phyloP scores from a whole-genome alignment of 2,329 filamentous ascomycete genomes.

The Colletotrichum tabaci region DNA sequence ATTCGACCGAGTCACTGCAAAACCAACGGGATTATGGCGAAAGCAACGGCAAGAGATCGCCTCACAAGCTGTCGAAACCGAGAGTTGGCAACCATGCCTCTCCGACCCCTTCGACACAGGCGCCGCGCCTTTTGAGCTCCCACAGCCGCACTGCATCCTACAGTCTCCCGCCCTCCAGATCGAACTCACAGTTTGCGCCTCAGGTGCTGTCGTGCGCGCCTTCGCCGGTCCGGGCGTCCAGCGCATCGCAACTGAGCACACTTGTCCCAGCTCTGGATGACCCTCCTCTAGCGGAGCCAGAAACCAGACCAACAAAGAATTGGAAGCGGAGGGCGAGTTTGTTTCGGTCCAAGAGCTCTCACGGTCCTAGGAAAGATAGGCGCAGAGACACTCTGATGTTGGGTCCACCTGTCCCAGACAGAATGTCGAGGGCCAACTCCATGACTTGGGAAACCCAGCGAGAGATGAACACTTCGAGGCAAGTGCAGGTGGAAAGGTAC shows the following conservation, averaged over 20 bases:
- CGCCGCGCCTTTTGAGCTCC: constrained; percentile 59
- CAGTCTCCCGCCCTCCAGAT: constrained; percentile 44
- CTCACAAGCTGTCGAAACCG: constrained; percentile 68
- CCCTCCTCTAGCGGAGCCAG: constrained; percentile 18
- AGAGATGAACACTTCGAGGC: constrained; percentile 42
- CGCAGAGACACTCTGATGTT: constrained; percentile 22
- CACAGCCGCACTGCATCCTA: constrained; percentile 50
- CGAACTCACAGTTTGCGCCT: constrained; percentile 24
- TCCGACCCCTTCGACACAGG: constrained; percentile 38
- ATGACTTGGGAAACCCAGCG: constrained; percentile 43
- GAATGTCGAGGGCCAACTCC: constrained; percentile 41
- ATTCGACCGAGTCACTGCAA: constrained; percentile 60
- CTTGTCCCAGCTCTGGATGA: not conserved
- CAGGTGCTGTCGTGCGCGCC: constrained; percentile 23
- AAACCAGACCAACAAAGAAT: constrained; percentile 26
- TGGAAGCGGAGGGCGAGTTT: constrained; percentile 42
- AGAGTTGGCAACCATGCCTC: constrained; percentile 57
- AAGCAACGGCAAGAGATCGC: constrained; percentile 48
- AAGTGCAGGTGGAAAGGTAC: constrained; percentile 41
- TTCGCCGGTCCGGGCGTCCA: constrained; percentile 26
- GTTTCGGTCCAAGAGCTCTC: constrained; percentile 43
- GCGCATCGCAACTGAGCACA: not conserved
- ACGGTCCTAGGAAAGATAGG: constrained; percentile 26
- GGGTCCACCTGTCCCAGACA: constrained; percentile 36
- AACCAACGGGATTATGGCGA: constrained; percentile 43